Conservation (phyloP, 2,329 filamentous ascomycete genomes). For the Venturia oleaginea region DNA sequence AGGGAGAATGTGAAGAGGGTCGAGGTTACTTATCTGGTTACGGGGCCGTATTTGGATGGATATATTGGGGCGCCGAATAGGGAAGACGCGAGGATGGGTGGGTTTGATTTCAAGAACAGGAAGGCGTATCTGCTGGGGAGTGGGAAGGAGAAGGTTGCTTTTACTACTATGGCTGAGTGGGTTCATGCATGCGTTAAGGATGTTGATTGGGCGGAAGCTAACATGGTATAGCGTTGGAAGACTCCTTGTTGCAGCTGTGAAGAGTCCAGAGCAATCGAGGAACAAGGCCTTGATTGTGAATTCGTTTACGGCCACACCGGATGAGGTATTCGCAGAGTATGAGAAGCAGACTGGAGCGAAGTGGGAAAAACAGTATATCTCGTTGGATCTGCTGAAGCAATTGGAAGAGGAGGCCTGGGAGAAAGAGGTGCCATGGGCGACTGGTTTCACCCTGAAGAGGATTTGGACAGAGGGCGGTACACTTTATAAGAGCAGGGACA, state of each 20-base stretch:
- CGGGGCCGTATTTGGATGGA: conserved; percentile 59
- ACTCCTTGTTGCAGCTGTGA: conserved; percentile 53
- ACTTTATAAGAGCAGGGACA: conserved; percentile 59
- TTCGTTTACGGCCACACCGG: conserved; percentile 59
- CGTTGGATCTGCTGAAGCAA: conserved; percentile 45
- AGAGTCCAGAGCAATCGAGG: conserved; percentile 44
- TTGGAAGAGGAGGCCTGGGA: conserved; percentile 53
- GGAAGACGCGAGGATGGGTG: conserved; percentile 38
- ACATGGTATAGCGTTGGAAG: conserved; percentile 49
- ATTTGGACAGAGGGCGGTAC: conserved; percentile 69
- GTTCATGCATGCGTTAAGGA: conserved; percentile 22
- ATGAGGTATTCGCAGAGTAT: conserved; percentile 56
- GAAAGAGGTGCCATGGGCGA: conserved; percentile 42
- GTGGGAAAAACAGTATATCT: conserved; percentile 47
- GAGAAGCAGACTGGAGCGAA: conserved; percentile 53
- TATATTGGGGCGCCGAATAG: conserved; percentile 41
- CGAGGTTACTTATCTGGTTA: conserved; percentile 59
- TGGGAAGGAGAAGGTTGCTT: conserved; percentile 52
- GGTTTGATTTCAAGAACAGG: conserved; percentile 49
- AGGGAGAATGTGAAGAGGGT: conserved; percentile 44
- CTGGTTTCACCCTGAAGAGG: conserved; percentile 50
- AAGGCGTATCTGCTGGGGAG: conserved; percentile 54
- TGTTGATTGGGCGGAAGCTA: conserved; percentile 4
- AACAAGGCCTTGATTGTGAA: conserved; percentile 57
- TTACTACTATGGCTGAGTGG: conserved; percentile 65